Percentiles rank a stretch among this genome's conserved stretches.
phyloP scores from a whole-genome alignment of 2,329 filamentous ascomycete species.

The Sphaerostilbella broomeana region DNA sequence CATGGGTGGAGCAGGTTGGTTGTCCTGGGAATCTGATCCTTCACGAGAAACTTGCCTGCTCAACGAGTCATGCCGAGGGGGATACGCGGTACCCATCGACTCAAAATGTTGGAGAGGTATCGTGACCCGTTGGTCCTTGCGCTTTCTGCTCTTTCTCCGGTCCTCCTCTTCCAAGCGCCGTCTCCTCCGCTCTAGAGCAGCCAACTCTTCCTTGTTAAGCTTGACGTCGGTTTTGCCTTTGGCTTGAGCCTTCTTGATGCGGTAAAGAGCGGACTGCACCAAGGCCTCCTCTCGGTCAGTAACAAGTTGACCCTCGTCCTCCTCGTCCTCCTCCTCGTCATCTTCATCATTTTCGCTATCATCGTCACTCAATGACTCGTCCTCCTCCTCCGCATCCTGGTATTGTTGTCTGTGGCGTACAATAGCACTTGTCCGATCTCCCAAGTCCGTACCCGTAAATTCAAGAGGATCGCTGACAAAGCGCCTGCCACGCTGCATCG shows the following conservation, averaged over 20 bases:
- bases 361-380: slow-evolving; percentile 17
- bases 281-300: slow-evolving; percentile 66
- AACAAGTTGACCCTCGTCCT: slow-evolving; percentile 37
- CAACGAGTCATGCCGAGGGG: neutral
- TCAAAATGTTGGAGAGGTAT: slow-evolving; percentile 49
- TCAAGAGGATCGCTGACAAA: slow-evolving; percentile 54
- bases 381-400: slow-evolving; percentile 26
- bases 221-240: slow-evolving; percentile 73
- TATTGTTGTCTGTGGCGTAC: slow-evolving; percentile 32
- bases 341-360: slow-evolving; percentile 28
- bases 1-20: slow-evolving; percentile 38
- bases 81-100: slow-evolving; percentile 30
- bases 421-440: slow-evolving; percentile 32
- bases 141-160: slow-evolving; percentile 31
- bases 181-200: slow-evolving; percentile 64
- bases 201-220: slow-evolving; percentile 72
- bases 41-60: slow-evolving; percentile 21
- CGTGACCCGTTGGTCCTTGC: slow-evolving; percentile 43
- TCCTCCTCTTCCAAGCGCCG: slow-evolving; percentile 50
- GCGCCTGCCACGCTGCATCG: slow-evolving; percentile 38
- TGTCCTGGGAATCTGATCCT: slow-evolving; percentile 30
- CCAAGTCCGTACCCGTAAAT: slow-evolving; percentile 55
- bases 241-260: slow-evolving; percentile 71
- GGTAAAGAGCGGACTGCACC: slow-evolving; percentile 69
- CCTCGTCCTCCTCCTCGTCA: slow-evolving; percentile 28